Evolutionary conservation across 371 early-diverging fungal genomes (phyloP).

Genomic region (Apophysomyces sp.): DNA sequence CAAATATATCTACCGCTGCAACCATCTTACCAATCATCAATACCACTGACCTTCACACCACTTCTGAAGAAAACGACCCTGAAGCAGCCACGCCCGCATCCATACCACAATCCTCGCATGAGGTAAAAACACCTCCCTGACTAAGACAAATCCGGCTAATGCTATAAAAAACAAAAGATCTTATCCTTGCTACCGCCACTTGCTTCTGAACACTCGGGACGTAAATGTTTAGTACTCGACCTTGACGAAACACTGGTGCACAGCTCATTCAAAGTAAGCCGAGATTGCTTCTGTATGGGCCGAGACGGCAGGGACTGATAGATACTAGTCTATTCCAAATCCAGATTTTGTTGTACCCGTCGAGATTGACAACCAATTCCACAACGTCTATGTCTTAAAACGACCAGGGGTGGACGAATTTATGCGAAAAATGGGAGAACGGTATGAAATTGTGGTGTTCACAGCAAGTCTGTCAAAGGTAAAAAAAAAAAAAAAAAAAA

Average conservation of each 20-base stretch:
- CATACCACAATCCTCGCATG: background rate
- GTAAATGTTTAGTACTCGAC: slow-evolving; percentile 60
- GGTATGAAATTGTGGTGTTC: slow-evolving; percentile 92
- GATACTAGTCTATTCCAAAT: background rate
- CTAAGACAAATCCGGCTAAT: background rate
- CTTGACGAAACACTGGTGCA: slow-evolving; percentile 62
- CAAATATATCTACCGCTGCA: background rate
- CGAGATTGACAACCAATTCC: slow-evolving; percentile 82
- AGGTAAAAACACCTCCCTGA: background rate
- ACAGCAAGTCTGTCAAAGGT: slow-evolving; percentile 93
- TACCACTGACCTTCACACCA: background rate
- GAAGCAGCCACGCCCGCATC: background rate
- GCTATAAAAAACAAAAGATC: background rate
- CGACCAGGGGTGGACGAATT: slow-evolving; percentile 92
- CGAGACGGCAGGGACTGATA: background rate
- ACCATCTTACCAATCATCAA: background rate
- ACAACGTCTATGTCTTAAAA: slow-evolving; percentile 91
- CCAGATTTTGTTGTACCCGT: slow-evolving; percentile 84
- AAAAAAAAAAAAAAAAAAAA: slow-evolving; percentile 8
- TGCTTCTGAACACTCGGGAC: slow-evolving; percentile 15
- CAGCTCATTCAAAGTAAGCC: slow-evolving; percentile 47
- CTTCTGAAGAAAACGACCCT: background rate
- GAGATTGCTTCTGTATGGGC: background rate
- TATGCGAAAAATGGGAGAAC: slow-evolving; percentile 74
- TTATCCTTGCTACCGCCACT: slow-evolving; percentile 1